phyloP scores from a whole-genome alignment of 768 basidiomycete species.

The Chalciporus pseudorubinellus region DNA sequence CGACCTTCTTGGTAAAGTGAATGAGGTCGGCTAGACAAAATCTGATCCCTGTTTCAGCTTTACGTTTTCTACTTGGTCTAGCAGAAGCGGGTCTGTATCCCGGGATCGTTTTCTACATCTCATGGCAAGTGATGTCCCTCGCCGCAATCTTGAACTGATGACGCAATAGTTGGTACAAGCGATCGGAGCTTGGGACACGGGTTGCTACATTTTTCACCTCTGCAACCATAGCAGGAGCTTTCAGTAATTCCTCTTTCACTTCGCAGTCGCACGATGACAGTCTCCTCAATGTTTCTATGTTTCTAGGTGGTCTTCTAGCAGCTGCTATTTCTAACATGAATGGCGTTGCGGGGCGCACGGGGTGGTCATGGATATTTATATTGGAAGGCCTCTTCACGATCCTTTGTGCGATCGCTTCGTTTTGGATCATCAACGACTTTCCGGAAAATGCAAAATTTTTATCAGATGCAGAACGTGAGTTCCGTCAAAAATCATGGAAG shows the following conservation, averaged over 20 bases:
- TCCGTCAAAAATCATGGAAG: neutral
- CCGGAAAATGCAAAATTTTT: slow-evolving; percentile 75
- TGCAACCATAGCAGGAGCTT: slow-evolving; percentile 75
- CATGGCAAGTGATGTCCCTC: slow-evolving; percentile 39
- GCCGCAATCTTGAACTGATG: neutral
- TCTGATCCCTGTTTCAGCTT: slow-evolving; percentile 34
- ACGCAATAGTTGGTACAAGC: slow-evolving; percentile 68
- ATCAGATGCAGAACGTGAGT: slow-evolving; percentile 55
- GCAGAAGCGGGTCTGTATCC: slow-evolving; percentile 54
- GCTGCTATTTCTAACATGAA: slow-evolving; percentile 70
- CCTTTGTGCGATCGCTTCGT: slow-evolving; percentile 54
- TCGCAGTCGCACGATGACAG: neutral
- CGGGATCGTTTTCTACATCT: slow-evolving; percentile 59
- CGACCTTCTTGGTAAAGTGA: slow-evolving; percentile 50
- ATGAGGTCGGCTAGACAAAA: neutral
- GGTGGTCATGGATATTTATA: slow-evolving; percentile 75
- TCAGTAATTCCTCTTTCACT: slow-evolving; percentile 45
- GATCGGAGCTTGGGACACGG: slow-evolving; percentile 69
- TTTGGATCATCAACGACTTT: slow-evolving; percentile 76
- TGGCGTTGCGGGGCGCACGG: slow-evolving; percentile 59
- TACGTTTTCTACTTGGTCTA: slow-evolving; percentile 59
- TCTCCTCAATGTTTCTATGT: neutral
- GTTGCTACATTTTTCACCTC: slow-evolving; percentile 78
- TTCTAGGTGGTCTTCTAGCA: slow-evolving; percentile 58
- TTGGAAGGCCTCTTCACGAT: slow-evolving; percentile 72